phyloP scores from a whole-genome alignment of 2,329 filamentous ascomycete species.

The Cladosporium oxysporum region DNA sequence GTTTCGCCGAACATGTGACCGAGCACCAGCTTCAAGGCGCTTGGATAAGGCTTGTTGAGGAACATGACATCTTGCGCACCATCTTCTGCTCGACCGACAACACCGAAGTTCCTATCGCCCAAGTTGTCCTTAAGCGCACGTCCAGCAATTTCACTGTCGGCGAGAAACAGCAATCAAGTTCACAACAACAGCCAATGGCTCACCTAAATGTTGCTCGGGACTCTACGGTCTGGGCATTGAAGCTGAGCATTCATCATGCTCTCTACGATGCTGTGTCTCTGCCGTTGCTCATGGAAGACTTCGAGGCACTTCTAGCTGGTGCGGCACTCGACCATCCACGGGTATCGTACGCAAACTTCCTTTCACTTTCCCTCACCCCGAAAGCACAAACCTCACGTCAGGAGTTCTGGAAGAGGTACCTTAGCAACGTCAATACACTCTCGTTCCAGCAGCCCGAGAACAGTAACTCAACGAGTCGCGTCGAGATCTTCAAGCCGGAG shows the following conservation, averaged over 20 bases:
- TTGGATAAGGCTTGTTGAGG: constrained; percentile 61
- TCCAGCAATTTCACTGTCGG: constrained; percentile 37
- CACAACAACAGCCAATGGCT: constrained; percentile 28
- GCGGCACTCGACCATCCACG: not conserved
- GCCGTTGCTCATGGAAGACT: constrained; percentile 59
- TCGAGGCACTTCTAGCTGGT: constrained; percentile 48
- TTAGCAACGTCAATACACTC: constrained; percentile 34
- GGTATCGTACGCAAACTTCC: constrained; percentile 44
- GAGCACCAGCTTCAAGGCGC: constrained; percentile 52
- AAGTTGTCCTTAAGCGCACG: constrained; percentile 57
- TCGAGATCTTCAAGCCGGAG: constrained; percentile 52
- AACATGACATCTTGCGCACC: constrained; percentile 69
- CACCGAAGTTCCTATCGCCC: constrained; percentile 58
- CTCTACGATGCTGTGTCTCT: constrained; percentile 86
- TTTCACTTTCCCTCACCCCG: constrained; percentile 37
- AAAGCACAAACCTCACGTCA: constrained; percentile 31
- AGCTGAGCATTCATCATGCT: constrained; percentile 73
- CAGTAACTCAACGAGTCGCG: constrained; percentile 29
- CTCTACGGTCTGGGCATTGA: constrained; percentile 30
- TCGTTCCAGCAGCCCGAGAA: constrained; percentile 25
- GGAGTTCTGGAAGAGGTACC: constrained; percentile 55
- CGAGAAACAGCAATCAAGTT: constrained; percentile 21
- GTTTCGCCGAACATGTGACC: constrained; percentile 46
- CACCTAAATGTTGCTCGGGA: constrained; percentile 26
- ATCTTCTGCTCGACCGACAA: constrained; percentile 58